phyloP scores from a whole-genome alignment of 176 grass and related monocot genomes.

The Lolium perenne region DNA sequence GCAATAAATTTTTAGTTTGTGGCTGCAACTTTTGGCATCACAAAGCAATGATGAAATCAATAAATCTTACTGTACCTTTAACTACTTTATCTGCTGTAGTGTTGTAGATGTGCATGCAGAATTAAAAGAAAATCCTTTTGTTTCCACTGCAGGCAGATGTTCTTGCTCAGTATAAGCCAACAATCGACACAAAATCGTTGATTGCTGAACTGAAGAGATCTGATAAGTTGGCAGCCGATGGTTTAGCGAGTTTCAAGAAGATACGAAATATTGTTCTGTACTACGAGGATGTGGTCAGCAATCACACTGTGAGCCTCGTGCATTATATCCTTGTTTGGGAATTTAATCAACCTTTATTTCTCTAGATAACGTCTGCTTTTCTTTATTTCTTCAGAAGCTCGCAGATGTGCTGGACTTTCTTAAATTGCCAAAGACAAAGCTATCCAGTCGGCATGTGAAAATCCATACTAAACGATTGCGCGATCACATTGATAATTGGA shows the following conservation, averaged over 20 bases:
- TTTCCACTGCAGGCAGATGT: conserved; percentile 65
- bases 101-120: background rate
- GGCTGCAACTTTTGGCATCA: background rate
- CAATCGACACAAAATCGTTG: conserved; percentile 61
- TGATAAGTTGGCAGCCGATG: conserved; percentile 66
- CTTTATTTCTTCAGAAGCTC: conserved; percentile 64
- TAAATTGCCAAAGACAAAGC: conserved; percentile 63
- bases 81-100: conserved; percentile 4
- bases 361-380: conserved; percentile 4
- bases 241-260: conserved; percentile 67
- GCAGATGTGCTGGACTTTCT: conserved; percentile 86
- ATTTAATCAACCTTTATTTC: background rate
- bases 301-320: conserved; percentile 62
- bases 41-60: background rate
- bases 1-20: background rate
- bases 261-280: conserved; percentile 80
- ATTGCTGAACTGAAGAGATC: conserved; percentile 59
- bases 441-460: conserved; percentile 85
- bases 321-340: conserved; percentile 11
- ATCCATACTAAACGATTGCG: conserved; percentile 76
- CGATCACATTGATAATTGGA: conserved; percentile 88
- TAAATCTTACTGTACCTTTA: background rate
- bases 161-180: conserved; percentile 83
- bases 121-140: conserved; percentile 38
- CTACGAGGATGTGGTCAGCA: conserved; percentile 84